A percentile compares a stretch with the other conserved stretches of the same genome.
Conservation (phyloP, 2,329 filamentous ascomycete genomes). For the Polychaeton citri region DNA sequence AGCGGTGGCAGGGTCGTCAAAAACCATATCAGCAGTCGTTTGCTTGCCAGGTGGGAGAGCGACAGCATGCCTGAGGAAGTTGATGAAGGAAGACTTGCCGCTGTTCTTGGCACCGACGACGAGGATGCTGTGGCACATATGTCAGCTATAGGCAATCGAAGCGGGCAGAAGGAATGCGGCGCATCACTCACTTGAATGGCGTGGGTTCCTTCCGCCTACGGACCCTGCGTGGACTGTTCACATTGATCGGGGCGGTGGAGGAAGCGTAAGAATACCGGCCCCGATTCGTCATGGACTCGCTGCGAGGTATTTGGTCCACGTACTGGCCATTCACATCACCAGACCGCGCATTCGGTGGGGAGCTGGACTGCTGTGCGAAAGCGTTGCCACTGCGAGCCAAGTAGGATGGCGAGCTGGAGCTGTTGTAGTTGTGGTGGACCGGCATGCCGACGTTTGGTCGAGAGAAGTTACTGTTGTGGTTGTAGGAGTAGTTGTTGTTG, state of each 20-base stretch:
- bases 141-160: background rate
- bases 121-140: slow-evolving; percentile 51
- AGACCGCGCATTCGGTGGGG: slow-evolving; percentile 17
- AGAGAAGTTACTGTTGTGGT: slow-evolving; percentile 18
- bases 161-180: background rate
- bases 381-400: slow-evolving; percentile 1
- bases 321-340: slow-evolving; percentile 63
- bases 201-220: slow-evolving; percentile 94
- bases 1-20: slow-evolving; percentile 14
- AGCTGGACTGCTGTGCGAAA: slow-evolving; percentile 7
- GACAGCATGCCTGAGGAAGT: slow-evolving; percentile 81
- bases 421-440: background rate
- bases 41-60: slow-evolving; percentile 73
- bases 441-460: slow-evolving; percentile 4
- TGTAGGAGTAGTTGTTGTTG: slow-evolving; percentile 1
- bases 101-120: slow-evolving; percentile 77
- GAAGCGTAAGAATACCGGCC: slow-evolving; percentile 94
- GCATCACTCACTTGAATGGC: slow-evolving; percentile 77
- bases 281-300: slow-evolving; percentile 89
- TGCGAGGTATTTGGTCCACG: slow-evolving; percentile 34
- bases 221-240: slow-evolving; percentile 85
- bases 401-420: background rate
- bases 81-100: slow-evolving; percentile 93
- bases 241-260: slow-evolving; percentile 75
- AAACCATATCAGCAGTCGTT: slow-evolving; percentile 17